These are phyloP conservation scores for Polytrichum formosum DNA, from an alignment of 225 moss, liverwort and hornwort genomes.

Conservation along the genomic window DNA sequence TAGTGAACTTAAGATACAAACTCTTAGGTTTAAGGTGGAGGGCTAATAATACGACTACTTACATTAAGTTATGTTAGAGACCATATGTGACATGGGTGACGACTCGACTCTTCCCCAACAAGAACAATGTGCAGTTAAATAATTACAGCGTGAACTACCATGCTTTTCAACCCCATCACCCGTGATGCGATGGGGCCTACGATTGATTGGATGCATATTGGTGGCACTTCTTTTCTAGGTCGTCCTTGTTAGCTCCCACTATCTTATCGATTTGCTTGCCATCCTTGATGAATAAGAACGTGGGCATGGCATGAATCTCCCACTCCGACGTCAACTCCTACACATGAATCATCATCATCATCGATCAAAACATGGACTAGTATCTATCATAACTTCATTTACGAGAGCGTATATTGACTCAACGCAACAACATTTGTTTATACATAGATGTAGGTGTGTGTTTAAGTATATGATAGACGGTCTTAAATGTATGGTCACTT, in stretches of 20 bases:
- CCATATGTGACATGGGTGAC: too few species aligned
- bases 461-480: too few species aligned
- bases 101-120: too few species aligned
- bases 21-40: too few species aligned
- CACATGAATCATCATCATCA: neutral
- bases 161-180: constrained; percentile 1
- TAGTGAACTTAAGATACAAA: too few species aligned
- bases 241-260: constrained; percentile 81
- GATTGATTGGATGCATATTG: constrained; percentile 32
- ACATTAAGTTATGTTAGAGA: too few species aligned
- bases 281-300: constrained; percentile 83
- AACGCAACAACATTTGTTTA: too few species aligned
- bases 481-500: too few species aligned
- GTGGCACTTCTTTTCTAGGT: constrained; percentile 78
- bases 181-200: constrained; percentile 4
- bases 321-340: constrained; percentile 65
- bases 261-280: constrained; percentile 70
- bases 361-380: neutral
- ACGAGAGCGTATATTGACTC: too few species aligned
- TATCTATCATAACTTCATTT: neutral
- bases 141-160: constrained; percentile 1
- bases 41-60: too few species aligned
- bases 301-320: constrained; percentile 90
- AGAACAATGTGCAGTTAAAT: neutral
- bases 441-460: too few species aligned